These are phyloP conservation scores for Calonectria pseudoreteaudii DNA, from an alignment of 2,329 filamentous ascomycete genomes.

Conservation along the genomic window DNA sequence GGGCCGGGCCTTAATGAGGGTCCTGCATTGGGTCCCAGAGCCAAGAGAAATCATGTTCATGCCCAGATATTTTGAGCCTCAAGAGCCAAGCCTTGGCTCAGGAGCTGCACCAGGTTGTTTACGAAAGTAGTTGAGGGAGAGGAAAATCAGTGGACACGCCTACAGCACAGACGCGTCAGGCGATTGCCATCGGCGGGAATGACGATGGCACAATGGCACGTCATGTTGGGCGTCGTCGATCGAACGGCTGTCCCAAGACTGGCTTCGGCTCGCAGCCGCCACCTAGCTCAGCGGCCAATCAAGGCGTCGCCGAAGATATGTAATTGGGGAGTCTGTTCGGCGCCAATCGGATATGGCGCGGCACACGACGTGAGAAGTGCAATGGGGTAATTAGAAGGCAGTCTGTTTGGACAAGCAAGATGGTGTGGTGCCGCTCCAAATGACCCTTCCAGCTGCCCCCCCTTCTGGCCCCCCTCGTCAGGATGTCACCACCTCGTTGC, in stretches of 20 bases:
- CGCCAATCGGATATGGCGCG: constrained; percentile 13
- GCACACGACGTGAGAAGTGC: neutral
- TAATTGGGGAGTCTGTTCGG: constrained; percentile 2
- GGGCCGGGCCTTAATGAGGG: constrained; percentile 5
- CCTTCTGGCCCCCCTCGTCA: neutral
- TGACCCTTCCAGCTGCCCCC: neutral
- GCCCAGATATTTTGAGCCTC: constrained; percentile 23
- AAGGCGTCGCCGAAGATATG: constrained; percentile 38
- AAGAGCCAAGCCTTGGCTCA: constrained; percentile 18
- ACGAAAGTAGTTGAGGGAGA: neutral
- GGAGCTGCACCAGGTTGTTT: neutral
- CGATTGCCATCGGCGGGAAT: neutral
- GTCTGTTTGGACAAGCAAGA: neutral
- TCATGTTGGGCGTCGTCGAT: neutral
- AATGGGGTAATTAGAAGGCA: neutral
- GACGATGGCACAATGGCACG: neutral
- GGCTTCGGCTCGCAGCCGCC: constrained; percentile 16
- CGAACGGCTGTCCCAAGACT: neutral
- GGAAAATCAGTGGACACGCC: neutral
- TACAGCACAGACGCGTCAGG: neutral
- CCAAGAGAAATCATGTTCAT: neutral
- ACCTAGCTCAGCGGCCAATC: constrained; percentile 30
- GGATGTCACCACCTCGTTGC: neutral
- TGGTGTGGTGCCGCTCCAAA: neutral
- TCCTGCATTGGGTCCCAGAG: constrained; percentile 13